Evolutionary conservation across 768 basidiomycete species (phyloP).

Genomic region (Pholiota microspora): DNA sequence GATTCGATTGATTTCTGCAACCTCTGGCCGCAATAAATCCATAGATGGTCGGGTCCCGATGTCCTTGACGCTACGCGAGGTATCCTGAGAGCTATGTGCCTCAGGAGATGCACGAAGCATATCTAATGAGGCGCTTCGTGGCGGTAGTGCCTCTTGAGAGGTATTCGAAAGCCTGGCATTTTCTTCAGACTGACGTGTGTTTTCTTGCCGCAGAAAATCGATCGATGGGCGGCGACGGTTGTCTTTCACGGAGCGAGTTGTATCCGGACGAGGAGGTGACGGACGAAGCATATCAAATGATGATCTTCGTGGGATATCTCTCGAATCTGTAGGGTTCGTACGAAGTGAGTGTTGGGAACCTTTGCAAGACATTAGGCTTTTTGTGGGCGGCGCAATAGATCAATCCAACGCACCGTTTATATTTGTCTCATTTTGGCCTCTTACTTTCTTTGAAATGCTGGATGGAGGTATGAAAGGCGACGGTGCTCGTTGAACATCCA

Average conservation of each 20-base stretch:
- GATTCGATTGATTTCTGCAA: slow-evolving; percentile 13
- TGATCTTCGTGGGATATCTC: slow-evolving; percentile 23
- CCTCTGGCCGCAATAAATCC: slow-evolving; percentile 34
- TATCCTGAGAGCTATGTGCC: slow-evolving; percentile 17
- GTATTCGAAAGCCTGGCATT: slow-evolving; percentile 15
- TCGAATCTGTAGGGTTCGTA: slow-evolving; percentile 17
- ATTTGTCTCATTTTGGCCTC: slow-evolving; percentile 34
- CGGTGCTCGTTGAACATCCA: slow-evolving; percentile 27
- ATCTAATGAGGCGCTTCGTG: slow-evolving; percentile 26
- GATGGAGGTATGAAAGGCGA: slow-evolving; percentile 32
- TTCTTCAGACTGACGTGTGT: slow-evolving; percentile 1
- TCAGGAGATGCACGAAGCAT: slow-evolving; percentile 25
- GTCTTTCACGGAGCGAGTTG: slow-evolving; percentile 5
- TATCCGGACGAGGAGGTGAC: slow-evolving; percentile 12
- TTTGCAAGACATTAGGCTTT: slow-evolving; percentile 10
- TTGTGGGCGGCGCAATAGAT: background rate
- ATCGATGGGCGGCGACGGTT: slow-evolving; percentile 3
- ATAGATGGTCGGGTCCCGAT: slow-evolving; percentile 32
- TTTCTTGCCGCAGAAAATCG: slow-evolving; percentile 23
- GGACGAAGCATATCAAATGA: slow-evolving; percentile 31
- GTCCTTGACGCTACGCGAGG: slow-evolving; percentile 23
- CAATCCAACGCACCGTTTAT: slow-evolving; percentile 34
- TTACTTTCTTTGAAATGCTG: slow-evolving; percentile 52
- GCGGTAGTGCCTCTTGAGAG: background rate
- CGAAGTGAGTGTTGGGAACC: slow-evolving; percentile 33